phyloP scores from a whole-genome alignment of 371 early-diverging fungal genomes.

The Sporodiniella umbellata region DNA sequence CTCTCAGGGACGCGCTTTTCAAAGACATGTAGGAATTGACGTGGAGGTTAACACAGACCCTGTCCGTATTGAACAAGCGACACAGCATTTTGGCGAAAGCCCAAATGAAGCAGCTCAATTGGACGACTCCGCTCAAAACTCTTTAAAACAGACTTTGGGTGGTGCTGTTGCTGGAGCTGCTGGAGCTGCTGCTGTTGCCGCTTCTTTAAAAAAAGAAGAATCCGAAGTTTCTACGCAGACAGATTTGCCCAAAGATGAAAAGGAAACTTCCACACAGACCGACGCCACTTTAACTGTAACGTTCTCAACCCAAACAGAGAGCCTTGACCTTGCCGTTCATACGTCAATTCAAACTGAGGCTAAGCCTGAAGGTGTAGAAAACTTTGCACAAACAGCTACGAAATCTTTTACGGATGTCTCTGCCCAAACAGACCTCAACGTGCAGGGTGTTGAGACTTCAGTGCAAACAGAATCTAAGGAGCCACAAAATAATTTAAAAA shows the following conservation, averaged over 20 bases:
- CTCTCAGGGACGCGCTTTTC: constrained; percentile 18
- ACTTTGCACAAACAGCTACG: background rate
- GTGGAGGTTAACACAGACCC: constrained; percentile 18
- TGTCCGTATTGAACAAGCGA: constrained; percentile 1
- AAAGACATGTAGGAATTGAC: constrained; percentile 14
- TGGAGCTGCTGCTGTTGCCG: background rate
- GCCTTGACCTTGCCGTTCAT: background rate
- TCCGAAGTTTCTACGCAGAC: constrained; percentile 13
- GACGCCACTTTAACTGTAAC: background rate
- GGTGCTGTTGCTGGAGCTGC: constrained; percentile 2
- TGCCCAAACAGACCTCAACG: no score
- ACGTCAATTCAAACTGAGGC: constrained; percentile 7
- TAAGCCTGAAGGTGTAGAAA: background rate
- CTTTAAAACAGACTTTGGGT: constrained; percentile 6
- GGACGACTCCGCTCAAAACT: background rate
- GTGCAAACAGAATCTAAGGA: no score
- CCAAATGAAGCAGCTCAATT: constrained; percentile 11
- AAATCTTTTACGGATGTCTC: no score
- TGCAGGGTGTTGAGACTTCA: no score
- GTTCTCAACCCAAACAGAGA: constrained; percentile 5
- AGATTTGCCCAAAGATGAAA: background rate
- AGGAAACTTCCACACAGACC: constrained; percentile 7
- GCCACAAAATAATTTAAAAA: background rate
- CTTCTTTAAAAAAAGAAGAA: background rate
- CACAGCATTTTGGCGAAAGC: constrained; percentile 28